Percentiles rank a stretch among this genome's conserved stretches.
phyloP scores from a whole-genome alignment of 495 filamentous ascomycete genomes.

The Trichoderma virens region DNA sequence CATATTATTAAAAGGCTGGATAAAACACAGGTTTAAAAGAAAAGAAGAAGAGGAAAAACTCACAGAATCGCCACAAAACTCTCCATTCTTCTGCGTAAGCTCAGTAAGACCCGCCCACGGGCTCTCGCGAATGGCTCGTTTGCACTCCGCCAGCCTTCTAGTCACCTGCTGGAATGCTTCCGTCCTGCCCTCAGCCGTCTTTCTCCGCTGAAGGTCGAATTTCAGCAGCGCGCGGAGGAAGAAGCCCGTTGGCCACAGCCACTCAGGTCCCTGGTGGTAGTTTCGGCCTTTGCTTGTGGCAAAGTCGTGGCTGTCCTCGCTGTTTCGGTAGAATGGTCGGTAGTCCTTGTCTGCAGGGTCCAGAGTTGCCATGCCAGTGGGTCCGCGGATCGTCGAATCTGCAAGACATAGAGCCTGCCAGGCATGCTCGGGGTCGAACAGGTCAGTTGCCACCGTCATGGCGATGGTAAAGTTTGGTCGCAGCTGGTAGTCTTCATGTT shows the following conservation, averaged over 20 bases:
- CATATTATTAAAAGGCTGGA: conserved; percentile 8
- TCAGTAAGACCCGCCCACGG: conserved; percentile 92
- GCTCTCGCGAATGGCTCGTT: conserved; percentile 64
- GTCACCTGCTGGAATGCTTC: conserved; percentile 95
- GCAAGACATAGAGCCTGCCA: conserved; percentile 69
- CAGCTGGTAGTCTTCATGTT: conserved; percentile 96
- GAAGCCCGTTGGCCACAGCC: conserved; percentile 97
- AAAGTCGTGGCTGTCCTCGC: conserved; percentile 84
- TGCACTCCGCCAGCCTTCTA: conserved; percentile 69
- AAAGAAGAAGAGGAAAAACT: conserved; percentile 27
- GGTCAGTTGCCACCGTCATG: conserved; percentile 84
- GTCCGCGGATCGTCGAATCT: conserved; percentile 72
- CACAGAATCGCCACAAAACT: conserved; percentile 80
- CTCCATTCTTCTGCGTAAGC: conserved; percentile 82
- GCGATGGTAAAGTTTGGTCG: conserved; percentile 91
- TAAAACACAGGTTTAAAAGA: conserved; percentile 6
- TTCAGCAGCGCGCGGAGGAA: conserved; percentile 84
- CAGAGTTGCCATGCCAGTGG: conserved; percentile 91
- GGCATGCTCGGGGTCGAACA: conserved; percentile 73
- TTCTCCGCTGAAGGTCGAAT: conserved; percentile 74
- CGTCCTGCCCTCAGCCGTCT: conserved; percentile 51
- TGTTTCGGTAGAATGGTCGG: conserved; percentile 87
- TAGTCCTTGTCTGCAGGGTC: conserved; percentile 91
- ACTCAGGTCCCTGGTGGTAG: conserved; percentile 98
- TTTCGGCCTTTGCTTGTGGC: conserved; percentile 87